These are phyloP conservation scores for Arctium lappa DNA, from an alignment of 129 eudicot species.

Conservation along the genomic window DNA sequence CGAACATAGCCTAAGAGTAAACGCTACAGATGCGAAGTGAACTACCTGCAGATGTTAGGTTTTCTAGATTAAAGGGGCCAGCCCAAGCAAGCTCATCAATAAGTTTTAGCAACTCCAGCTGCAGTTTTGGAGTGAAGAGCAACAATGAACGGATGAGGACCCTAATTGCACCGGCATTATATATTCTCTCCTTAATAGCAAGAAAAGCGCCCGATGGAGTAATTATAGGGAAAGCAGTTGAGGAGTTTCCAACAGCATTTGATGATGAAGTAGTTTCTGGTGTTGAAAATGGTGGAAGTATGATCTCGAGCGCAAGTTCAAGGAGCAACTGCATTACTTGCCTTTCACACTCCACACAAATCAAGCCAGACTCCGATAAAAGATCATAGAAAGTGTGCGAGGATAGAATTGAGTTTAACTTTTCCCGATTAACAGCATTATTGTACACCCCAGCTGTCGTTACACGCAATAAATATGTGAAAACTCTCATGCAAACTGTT, in stretches of 20 bases:
- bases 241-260: conserved; percentile 34
- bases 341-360: conserved; percentile 87
- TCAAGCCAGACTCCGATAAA: conserved; percentile 82
- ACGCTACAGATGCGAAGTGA: background rate
- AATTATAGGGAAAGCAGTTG: conserved; percentile 43
- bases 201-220: conserved; percentile 61
- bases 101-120: conserved; percentile 74
- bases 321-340: conserved; percentile 81
- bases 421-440: conserved; percentile 74
- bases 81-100: conserved; percentile 82
- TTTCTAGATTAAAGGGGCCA: conserved; percentile 91
- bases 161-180: conserved; percentile 85
- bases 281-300: conserved; percentile 75
- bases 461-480: conserved; percentile 81
- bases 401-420: conserved; percentile 61
- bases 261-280: conserved; percentile 47
- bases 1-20: background rate
- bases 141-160: conserved; percentile 80
- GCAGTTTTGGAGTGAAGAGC: conserved; percentile 93
- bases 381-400: conserved; percentile 89
- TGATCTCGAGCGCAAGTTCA: conserved; percentile 93
- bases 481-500: conserved; percentile 43
- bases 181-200: conserved; percentile 71
- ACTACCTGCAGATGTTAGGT: conserved; percentile 90
- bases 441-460: conserved; percentile 85